A percentile compares a stretch with the other conserved stretches of the same genome.
These are phyloP conservation scores for Nicotiana tabacum DNA, from an alignment of 257 asterid species.

Conservation along the genomic window DNA sequence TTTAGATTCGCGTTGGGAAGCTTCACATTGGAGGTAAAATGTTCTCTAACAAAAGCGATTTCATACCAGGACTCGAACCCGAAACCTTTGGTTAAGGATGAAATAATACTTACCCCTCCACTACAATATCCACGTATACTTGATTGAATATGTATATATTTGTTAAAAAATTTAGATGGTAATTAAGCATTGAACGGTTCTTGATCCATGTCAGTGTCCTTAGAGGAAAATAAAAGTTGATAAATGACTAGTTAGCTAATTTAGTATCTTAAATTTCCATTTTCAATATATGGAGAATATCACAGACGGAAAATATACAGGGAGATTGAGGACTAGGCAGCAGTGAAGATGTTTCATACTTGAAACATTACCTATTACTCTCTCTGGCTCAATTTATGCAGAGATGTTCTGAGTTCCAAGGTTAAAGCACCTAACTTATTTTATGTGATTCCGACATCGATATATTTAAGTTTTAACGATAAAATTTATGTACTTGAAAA, in stretches of 20 bases:
- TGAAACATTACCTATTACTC: not conserved
- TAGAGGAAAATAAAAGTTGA: not conserved
- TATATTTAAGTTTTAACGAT: too few relatives aligned
- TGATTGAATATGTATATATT: not conserved
- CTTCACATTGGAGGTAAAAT: too few relatives aligned
- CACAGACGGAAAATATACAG: not conserved
- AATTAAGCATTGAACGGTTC: not conserved
- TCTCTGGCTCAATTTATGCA: too few relatives aligned
- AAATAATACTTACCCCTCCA: too few relatives aligned
- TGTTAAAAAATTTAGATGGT: not conserved
- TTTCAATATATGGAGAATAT: not conserved
- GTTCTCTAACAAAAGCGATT: too few relatives aligned
- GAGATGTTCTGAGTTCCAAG: too few relatives aligned
- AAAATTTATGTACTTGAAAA: too few relatives aligned
- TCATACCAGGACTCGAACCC: too few relatives aligned
- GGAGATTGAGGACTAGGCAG: not conserved
- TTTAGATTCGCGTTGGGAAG: fast-evolving
- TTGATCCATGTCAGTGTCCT: not conserved
- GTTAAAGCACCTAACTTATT: too few relatives aligned
- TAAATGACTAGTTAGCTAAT: not conserved
- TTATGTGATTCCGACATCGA: too few relatives aligned
- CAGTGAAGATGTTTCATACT: not conserved
- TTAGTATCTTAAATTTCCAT: not conserved
- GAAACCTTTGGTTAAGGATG: too few relatives aligned
- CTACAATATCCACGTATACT: not conserved